Base-by-base conservation (phyloP, 352 stramenopile genomes). In the Pythium pyrilobum region DNA sequence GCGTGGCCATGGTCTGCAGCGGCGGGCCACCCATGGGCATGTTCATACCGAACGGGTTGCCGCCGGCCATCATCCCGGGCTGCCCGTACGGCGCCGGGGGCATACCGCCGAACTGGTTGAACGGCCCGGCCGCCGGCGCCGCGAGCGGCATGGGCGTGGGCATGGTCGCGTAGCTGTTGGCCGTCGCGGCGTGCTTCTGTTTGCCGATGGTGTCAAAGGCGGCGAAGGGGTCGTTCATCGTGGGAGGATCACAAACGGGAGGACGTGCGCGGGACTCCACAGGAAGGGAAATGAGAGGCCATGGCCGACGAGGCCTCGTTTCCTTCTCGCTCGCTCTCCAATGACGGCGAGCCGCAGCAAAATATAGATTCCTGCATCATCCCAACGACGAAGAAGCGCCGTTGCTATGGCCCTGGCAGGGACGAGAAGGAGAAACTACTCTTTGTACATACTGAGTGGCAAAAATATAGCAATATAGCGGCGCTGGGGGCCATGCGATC, bases 161-260 rank as follows among this genome's bases (percentile, higher is more conserved):
- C 46, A 40, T 48, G 20, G 44, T 63, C 42, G 16, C 44, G 29
- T 46, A 72, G 64, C 43, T 66, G 36, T 24, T 51, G 38, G 48
- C 53, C n/a, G 56, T 62, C 13, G 56, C 62, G 2, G 29, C 51
- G 39, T 56, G 34, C 51, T 69, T 70, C 36, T 64, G 63, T 52
- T 81, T 77, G 34, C 62, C 56, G 31, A 80, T 62, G 6, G 72
- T 63, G 53, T 88, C 72, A 16, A 88, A 56, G 59, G 74, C 71
- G 27, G 74, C 70, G 52, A 88, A 88, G 33, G 77, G 77, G 44
- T 86, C 74, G 56, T 84, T 85, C 77, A 87, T 85, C 23, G 28
- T 27, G 11, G n/a, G 23, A 10, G 16, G 21, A 5, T 38, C 18
- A 24, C 31, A 15, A 28, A 13, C 4, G 16, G 18, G 28, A 31